Conservation (phyloP, 306 rosid genomes). For the Begonia fuchsioides region DNA sequence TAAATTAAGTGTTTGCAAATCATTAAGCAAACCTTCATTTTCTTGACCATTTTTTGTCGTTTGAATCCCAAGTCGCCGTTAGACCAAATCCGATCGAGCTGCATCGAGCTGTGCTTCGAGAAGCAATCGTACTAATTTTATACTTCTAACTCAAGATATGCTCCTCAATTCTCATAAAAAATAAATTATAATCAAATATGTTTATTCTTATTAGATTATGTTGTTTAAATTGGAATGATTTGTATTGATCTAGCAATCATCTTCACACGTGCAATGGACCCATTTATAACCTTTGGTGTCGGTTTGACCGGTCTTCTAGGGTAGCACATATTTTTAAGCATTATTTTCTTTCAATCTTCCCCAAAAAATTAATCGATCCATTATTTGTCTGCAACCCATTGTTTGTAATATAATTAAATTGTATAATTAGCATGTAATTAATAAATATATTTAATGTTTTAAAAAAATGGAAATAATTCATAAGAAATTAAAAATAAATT, state of each 20-base stretch:
- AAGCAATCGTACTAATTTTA: too few relatives aligned
- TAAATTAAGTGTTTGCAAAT: constrained; percentile 29
- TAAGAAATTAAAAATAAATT: too few relatives aligned
- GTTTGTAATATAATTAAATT: neutral
- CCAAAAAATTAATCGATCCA: neutral
- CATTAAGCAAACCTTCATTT: constrained; percentile 35
- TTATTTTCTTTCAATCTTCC: neutral
- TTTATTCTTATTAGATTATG: constrained; percentile 9
- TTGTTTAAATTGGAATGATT: neutral
- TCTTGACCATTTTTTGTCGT: constrained; percentile 17
- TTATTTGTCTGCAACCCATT: neutral
- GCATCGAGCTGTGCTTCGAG: too few relatives aligned
- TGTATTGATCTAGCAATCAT: constrained; percentile 24
- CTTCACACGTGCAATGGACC: constrained; percentile 62
- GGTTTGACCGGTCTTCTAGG: constrained; percentile 43
- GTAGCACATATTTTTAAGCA: constrained; percentile 24
- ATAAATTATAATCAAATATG: constrained; percentile 1
- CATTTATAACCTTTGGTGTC: constrained; percentile 34
- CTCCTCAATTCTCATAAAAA: neutral
- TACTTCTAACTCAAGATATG: too few relatives aligned
- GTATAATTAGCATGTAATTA: too few relatives aligned
- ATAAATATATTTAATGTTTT: too few relatives aligned
- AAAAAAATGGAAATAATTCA: too few relatives aligned
- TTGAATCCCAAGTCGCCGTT: constrained; percentile 17
- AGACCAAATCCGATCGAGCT: constrained; percentile 1